Percentiles rank a stretch among this genome's conserved stretches.
phyloP scores from a whole-genome alignment of 179 eudicot genomes.

The Patellifolia procumbens region DNA sequence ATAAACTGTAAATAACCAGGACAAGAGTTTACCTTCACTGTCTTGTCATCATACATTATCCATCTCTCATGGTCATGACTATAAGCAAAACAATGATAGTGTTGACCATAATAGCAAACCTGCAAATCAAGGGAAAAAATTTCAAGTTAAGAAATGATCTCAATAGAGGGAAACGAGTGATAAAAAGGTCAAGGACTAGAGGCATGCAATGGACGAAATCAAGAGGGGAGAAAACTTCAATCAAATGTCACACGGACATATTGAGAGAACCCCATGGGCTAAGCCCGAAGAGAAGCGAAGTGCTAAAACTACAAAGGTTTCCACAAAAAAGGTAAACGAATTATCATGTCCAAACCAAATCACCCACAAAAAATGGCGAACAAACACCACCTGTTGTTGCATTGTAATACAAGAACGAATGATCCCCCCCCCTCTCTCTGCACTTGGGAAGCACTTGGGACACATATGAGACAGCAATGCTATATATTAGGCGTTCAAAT shows the following conservation, averaged over 20 bases:
- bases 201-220: not conserved
- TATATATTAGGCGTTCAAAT: not conserved
- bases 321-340: not conserved
- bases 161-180: not conserved
- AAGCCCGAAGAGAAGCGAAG: not conserved
- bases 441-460: not conserved
- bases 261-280: too few species aligned
- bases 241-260: not conserved
- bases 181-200: not conserved
- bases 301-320: not conserved
- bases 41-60: constrained; percentile 98
- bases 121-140: constrained; percentile 24
- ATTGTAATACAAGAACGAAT: not conserved
- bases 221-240: not conserved
- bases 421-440: not conserved
- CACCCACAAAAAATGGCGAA: not conserved
- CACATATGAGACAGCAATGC: not conserved
- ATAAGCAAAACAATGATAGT: constrained; percentile 95
- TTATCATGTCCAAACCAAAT: not conserved
- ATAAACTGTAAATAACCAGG: constrained; percentile 3
- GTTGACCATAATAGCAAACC: constrained; percentile 99
- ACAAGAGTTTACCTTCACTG: constrained; percentile 81
- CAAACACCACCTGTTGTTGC: not conserved
- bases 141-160: not conserved
- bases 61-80: constrained; percentile 69